Conservation (phyloP, 1,284 basidiomycete species). For the Heterobasidion occidentale region DNA sequence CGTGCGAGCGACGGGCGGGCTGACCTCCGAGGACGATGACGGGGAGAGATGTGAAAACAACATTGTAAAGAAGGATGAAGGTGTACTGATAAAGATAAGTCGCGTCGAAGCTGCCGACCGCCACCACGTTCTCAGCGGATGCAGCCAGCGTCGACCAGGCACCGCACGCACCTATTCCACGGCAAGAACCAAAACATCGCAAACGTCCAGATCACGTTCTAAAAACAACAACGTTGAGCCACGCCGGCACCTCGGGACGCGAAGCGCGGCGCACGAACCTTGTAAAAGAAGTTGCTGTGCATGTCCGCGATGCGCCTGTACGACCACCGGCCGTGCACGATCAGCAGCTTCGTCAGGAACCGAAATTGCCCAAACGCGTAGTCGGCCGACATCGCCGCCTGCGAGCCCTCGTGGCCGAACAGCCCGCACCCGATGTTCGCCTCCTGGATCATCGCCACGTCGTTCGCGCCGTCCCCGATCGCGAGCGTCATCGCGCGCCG, state of each 20-base stretch:
- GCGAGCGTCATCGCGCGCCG: slow-evolving; percentile 93
- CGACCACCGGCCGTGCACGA: slow-evolving; percentile 96
- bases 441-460: slow-evolving; percentile 98
- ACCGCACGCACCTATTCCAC: slow-evolving; percentile 66
- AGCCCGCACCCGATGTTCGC: slow-evolving; percentile 95
- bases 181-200: slow-evolving; percentile 93
- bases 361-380: slow-evolving; percentile 98
- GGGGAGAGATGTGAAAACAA: slow-evolving; percentile 90
- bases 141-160: background rate
- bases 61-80: slow-evolving; percentile 85
- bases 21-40: slow-evolving; percentile 85
- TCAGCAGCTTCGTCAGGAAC: slow-evolving; percentile 84
- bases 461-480: slow-evolving; percentile 95
- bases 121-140: slow-evolving; percentile 7
- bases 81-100: slow-evolving; percentile 97
- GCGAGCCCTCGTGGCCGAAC: slow-evolving; percentile 91
- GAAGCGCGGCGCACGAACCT: slow-evolving; percentile 37
- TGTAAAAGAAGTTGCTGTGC: slow-evolving; percentile 98
- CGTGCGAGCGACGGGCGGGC: slow-evolving; percentile 12
- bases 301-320: slow-evolving; percentile 96
- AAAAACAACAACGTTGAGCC: background rate
- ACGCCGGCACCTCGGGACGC: background rate
- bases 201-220: slow-evolving; percentile 90
- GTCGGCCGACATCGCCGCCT: slow-evolving; percentile 98
- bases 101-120: slow-evolving; percentile 72